phyloP scores from a whole-genome alignment of 2,329 filamentous ascomycete species.

The Beauveria australis region DNA sequence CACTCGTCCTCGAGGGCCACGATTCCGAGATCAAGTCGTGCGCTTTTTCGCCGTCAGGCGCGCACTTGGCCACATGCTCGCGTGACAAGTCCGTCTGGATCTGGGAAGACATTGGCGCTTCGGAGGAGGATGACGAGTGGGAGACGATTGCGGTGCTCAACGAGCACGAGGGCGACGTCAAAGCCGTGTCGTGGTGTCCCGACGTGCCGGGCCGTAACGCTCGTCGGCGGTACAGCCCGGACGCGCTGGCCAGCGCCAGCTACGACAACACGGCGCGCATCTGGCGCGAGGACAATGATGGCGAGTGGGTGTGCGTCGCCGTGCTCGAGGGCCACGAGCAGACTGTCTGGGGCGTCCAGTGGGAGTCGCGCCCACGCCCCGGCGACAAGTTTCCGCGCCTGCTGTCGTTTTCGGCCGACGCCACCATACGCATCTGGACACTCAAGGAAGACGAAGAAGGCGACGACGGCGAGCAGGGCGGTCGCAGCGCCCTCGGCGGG shows the following conservation, averaged over 20 bases:
- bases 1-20: slow-evolving; percentile 86
- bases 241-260: slow-evolving; percentile 80
- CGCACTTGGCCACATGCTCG: slow-evolving; percentile 80
- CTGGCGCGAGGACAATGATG: slow-evolving; percentile 82
- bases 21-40: slow-evolving; percentile 87
- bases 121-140: slow-evolving; percentile 82
- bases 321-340: slow-evolving; percentile 71
- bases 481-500: slow-evolving; percentile 38
- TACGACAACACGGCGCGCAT: slow-evolving; percentile 89
- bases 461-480: slow-evolving; percentile 25
- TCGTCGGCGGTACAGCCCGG: slow-evolving; percentile 44
- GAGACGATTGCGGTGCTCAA: slow-evolving; percentile 92
- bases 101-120: slow-evolving; percentile 79
- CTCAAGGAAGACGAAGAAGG: slow-evolving; percentile 46
- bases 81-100: slow-evolving; percentile 96
- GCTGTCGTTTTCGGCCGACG: slow-evolving; percentile 78
- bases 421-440: slow-evolving; percentile 71
- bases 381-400: slow-evolving; percentile 50
- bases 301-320: slow-evolving; percentile 85
- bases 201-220: slow-evolving; percentile 44
- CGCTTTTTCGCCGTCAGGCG: slow-evolving; percentile 63
- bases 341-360: slow-evolving; percentile 87
- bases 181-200: slow-evolving; percentile 87
- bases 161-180: slow-evolving; percentile 93
- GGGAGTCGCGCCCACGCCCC: slow-evolving; percentile 40